Evolutionary conservation across 1,284 basidiomycete species (phyloP).

Genomic region (Boletus smithii): DNA sequence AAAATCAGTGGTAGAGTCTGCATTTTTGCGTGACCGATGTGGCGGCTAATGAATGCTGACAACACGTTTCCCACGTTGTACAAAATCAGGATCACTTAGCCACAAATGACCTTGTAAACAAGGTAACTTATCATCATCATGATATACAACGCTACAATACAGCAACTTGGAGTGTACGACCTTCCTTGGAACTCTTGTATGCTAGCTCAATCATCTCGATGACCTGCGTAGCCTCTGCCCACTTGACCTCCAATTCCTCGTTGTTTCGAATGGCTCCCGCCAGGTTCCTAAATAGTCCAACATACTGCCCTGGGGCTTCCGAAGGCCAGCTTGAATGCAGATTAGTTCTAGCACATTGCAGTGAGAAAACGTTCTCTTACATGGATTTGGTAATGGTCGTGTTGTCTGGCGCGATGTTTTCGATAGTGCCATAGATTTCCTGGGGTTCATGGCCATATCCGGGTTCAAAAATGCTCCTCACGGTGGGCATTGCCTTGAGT

Average conservation of each 20-base stretch:
- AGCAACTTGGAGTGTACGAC: constrained; percentile 43
- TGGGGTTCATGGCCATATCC: constrained; percentile 59
- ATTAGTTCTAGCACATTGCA: constrained; percentile 11
- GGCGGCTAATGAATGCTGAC: too few relatives aligned
- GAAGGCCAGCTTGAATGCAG: constrained; percentile 57
- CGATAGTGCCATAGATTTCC: constrained; percentile 55
- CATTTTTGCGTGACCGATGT: too few relatives aligned
- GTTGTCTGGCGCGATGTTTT: constrained; percentile 50
- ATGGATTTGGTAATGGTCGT: constrained; percentile 44
- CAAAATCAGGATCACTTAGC: too few relatives aligned
- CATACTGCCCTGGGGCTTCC: constrained; percentile 54
- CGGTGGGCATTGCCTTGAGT: constrained; percentile 51
- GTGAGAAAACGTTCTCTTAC: constrained; percentile 35
- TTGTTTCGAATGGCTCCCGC: constrained; percentile 57
- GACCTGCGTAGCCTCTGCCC: constrained; percentile 64
- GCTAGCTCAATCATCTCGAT: constrained; percentile 76
- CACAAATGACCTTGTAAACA: too few relatives aligned
- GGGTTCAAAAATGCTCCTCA: constrained; percentile 45
- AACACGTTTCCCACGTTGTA: too few relatives aligned
- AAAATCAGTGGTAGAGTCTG: too few relatives aligned
- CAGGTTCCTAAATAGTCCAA: constrained; percentile 62
- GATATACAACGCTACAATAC: too few relatives aligned
- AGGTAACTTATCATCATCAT: too few relatives aligned
- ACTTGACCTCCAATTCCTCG: constrained; percentile 58
- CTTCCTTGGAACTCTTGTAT: constrained; percentile 59